These are phyloP conservation scores for Dactylis glomerata DNA, from an alignment of 176 grass and related monocot species.

Conservation along the genomic window DNA sequence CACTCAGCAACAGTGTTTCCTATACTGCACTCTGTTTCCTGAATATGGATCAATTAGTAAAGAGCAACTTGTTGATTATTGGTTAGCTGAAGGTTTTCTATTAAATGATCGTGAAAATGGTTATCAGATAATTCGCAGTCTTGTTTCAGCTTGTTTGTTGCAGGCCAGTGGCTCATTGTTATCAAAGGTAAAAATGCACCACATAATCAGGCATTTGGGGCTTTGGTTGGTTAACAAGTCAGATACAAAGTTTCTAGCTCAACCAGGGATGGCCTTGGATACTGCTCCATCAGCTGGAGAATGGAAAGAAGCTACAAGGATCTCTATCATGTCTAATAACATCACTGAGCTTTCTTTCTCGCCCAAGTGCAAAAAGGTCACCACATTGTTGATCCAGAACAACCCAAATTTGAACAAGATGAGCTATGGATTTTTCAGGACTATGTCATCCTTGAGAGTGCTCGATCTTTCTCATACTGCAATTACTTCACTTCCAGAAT, in stretches of 20 bases:
- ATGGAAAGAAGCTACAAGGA: slow-evolving; percentile 39
- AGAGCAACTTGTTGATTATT: slow-evolving; percentile 61
- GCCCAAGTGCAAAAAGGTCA: slow-evolving; percentile 45
- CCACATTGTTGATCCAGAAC: slow-evolving; percentile 66
- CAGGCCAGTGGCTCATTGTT: slow-evolving; percentile 42
- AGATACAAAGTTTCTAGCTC: slow-evolving; percentile 40
- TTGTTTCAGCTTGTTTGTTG: slow-evolving; percentile 58
- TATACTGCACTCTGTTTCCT: slow-evolving; percentile 73
- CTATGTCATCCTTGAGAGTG: slow-evolving; percentile 56
- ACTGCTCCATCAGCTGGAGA: slow-evolving; percentile 31
- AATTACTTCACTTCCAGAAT: slow-evolving; percentile 54
- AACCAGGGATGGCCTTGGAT: slow-evolving; percentile 49
- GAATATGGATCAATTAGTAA: slow-evolving; percentile 59
- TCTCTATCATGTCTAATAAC: slow-evolving; percentile 83
- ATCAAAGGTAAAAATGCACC: slow-evolving; percentile 66
- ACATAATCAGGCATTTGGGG: slow-evolving; percentile 53
- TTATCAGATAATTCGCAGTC: slow-evolving; percentile 40
- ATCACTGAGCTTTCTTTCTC: slow-evolving; percentile 46
- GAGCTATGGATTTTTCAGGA: slow-evolving; percentile 45
- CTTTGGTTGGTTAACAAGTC: slow-evolving; percentile 28
- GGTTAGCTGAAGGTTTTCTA: slow-evolving; percentile 61
- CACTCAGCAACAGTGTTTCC: slow-evolving; percentile 48
- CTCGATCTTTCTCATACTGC: slow-evolving; percentile 79
- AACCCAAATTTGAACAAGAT: slow-evolving; percentile 60
- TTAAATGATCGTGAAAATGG: slow-evolving; percentile 16